Evolutionary conservation across 345 rosid species (phyloP).

Genomic region (Capsella bursapastoris): DNA sequence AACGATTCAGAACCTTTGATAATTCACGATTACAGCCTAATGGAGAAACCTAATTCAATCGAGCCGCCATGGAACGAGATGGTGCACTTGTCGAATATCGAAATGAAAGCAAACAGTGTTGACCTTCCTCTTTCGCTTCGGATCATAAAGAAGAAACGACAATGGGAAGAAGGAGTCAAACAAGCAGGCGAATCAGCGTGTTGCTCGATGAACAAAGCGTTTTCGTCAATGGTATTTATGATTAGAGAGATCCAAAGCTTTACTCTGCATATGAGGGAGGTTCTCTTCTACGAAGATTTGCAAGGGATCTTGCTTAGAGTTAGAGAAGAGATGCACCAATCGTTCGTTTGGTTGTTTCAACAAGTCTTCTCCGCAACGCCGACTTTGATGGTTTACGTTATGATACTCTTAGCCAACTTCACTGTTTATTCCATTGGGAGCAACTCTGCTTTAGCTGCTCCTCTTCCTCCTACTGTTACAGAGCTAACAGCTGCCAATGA

Average conservation of each 20-base stretch:
- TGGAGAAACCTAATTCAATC: constrained; percentile 28
- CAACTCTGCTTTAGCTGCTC: constrained; percentile 55
- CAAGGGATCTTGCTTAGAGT: constrained; percentile 71
- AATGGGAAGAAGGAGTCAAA: constrained; percentile 67
- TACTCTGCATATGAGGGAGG: constrained; percentile 77
- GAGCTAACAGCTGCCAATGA: constrained; percentile 45
- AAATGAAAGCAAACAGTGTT: constrained; percentile 82
- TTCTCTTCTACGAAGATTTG: constrained; percentile 67
- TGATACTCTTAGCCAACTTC: constrained; percentile 88
- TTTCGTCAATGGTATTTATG: constrained; percentile 95
- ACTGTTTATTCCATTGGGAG: constrained; percentile 72
- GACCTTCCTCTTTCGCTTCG: constrained; percentile 84
- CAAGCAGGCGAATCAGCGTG: constrained; percentile 71
- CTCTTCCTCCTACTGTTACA: constrained; percentile 30
- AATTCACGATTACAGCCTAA: constrained; percentile 35
- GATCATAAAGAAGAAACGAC: constrained; percentile 75
- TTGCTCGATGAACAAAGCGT: constrained; percentile 79
- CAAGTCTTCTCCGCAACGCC: constrained; percentile 93
- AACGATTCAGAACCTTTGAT: constrained; percentile 20
- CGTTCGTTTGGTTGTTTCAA: constrained; percentile 94
- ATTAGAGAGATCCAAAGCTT: constrained; percentile 80
- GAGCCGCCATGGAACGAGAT: constrained; percentile 50
- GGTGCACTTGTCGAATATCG: constrained; percentile 57
- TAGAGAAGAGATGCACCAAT: constrained; percentile 78
- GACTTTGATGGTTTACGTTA: constrained; percentile 86